phyloP scores from a whole-genome alignment of 78 protist genomes.

The Polysphondylium violaceum region DNA sequence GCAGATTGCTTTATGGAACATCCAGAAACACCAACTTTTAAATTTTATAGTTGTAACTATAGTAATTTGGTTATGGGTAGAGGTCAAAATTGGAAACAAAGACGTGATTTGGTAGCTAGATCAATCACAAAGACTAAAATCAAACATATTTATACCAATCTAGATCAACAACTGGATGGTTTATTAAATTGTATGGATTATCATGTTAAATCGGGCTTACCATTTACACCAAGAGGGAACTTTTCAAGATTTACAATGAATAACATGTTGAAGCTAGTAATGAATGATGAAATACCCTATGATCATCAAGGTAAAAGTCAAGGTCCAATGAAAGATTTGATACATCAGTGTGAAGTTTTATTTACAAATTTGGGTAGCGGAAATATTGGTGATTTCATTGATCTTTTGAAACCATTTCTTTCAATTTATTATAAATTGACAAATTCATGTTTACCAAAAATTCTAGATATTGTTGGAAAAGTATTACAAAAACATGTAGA shows the following conservation, averaged over 20 bases:
- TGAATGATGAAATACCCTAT: too few relatives aligned
- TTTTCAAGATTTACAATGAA: too few relatives aligned
- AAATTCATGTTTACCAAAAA: too few relatives aligned
- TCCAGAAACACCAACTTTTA: background rate
- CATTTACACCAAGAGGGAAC: too few relatives aligned
- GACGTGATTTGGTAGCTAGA: background rate
- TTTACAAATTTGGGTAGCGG: constrained; percentile 28
- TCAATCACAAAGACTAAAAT: constrained; percentile 2
- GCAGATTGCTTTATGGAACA: background rate
- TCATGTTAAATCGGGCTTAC: background rate
- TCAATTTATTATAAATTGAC: constrained; percentile 5
- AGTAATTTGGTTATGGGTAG: too few relatives aligned
- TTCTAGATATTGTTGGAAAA: too few relatives aligned
- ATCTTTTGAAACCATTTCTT: constrained; percentile 23
- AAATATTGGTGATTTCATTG: background rate
- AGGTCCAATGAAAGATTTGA: too few relatives aligned
- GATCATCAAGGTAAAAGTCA: too few relatives aligned
- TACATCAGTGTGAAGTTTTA: background rate
- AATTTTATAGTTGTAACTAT: background rate
- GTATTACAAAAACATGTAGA: too few relatives aligned
- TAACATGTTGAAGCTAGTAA: too few relatives aligned
- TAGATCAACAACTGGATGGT: background rate
- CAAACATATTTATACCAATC: background rate
- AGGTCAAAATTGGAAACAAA: background rate
- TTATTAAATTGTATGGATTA: background rate